A percentile compares a stretch with the other conserved stretches of the same genome.
Evolutionary conservation across 148 eudicot species (phyloP).

Genomic region (Fagopyrum homotropicum): DNA sequence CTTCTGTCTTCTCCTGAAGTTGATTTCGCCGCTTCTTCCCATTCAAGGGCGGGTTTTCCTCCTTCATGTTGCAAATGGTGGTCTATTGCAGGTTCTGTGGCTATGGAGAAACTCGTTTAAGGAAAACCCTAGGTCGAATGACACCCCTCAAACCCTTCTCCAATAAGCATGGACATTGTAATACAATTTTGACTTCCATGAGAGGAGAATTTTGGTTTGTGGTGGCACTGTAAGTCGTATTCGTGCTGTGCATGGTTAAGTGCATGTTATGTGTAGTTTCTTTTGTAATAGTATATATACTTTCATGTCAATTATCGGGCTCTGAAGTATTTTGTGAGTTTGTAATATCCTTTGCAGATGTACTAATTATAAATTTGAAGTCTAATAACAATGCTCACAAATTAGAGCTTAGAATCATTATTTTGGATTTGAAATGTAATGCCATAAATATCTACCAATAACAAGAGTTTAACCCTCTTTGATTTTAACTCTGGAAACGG

Average conservation of each 20-base stretch:
- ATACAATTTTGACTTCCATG: neutral
- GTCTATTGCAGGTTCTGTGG: conserved; percentile 52
- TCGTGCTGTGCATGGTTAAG: neutral
- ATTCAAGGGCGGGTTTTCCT: conserved; percentile 23
- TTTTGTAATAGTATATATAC: neutral
- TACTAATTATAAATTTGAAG: neutral
- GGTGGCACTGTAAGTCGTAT: neutral
- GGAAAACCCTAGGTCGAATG: neutral
- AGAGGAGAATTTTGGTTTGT: neutral
- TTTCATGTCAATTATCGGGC: neutral
- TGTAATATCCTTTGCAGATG: neutral
- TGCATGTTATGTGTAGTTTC: neutral
- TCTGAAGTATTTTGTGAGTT: neutral
- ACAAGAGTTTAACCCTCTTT: too few relatives aligned
- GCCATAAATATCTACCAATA: too few relatives aligned
- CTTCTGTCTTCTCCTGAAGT: conserved; percentile 36
- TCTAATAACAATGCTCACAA: neutral
- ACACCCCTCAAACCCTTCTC: neutral
- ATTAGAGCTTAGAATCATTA: neutral
- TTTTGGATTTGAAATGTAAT: neutral
- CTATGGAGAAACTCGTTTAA: conserved; percentile 20
- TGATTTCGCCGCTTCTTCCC: conserved; percentile 19
- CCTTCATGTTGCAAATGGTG: conserved; percentile 43
- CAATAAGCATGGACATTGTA: neutral
- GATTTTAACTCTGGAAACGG: too few relatives aligned